Evolutionary conservation across 2,329 filamentous ascomycete species (phyloP).

Genomic region (Emergomyces africanus): DNA sequence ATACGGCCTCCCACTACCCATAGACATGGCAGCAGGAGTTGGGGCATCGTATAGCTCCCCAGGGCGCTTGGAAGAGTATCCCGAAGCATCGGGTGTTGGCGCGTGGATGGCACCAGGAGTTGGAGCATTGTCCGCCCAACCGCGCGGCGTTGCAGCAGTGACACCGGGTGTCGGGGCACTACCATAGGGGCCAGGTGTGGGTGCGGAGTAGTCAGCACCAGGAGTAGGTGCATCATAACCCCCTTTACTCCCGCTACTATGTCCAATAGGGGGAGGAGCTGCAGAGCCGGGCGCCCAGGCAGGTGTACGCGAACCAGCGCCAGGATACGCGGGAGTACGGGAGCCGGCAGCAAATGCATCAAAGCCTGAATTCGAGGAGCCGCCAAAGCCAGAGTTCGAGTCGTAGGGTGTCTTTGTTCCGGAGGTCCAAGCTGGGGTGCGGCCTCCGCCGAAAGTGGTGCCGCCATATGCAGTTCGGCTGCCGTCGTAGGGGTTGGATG

Average conservation of each 20-base stretch:
- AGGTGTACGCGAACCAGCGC: constrained; percentile 28
- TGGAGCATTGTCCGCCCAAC: constrained; percentile 33
- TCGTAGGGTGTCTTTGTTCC: constrained; percentile 61
- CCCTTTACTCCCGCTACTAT: constrained; percentile 15
- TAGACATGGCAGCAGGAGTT: constrained; percentile 21
- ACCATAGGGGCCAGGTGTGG: constrained; percentile 47
- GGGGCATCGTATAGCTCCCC: constrained; percentile 24
- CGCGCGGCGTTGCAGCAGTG: constrained; percentile 41
- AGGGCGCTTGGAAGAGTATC: constrained; percentile 8
- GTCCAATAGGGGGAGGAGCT: constrained; percentile 19
- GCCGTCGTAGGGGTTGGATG: constrained; percentile 49
- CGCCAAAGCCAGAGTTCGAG: constrained; percentile 53
- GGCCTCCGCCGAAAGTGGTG: constrained; percentile 39
- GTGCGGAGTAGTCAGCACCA: constrained; percentile 51
- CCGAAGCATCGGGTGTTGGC: constrained; percentile 27
- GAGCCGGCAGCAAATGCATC: constrained; percentile 56
- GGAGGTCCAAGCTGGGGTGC: constrained; percentile 67
- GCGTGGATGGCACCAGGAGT: constrained; percentile 35
- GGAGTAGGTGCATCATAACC: constrained; percentile 65
- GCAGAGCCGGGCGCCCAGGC: constrained; percentile 27
- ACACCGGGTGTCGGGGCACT: constrained; percentile 57
- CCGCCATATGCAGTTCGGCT: constrained; percentile 49
- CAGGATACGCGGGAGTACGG: constrained; percentile 57
- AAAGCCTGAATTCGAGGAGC: constrained; percentile 55
- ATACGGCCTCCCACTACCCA: constrained; percentile 20